Percentiles rank a stretch among this genome's conserved stretches.
Conservation (phyloP, 2,329 filamentous ascomycete species). For the Xylaria sp. region DNA sequence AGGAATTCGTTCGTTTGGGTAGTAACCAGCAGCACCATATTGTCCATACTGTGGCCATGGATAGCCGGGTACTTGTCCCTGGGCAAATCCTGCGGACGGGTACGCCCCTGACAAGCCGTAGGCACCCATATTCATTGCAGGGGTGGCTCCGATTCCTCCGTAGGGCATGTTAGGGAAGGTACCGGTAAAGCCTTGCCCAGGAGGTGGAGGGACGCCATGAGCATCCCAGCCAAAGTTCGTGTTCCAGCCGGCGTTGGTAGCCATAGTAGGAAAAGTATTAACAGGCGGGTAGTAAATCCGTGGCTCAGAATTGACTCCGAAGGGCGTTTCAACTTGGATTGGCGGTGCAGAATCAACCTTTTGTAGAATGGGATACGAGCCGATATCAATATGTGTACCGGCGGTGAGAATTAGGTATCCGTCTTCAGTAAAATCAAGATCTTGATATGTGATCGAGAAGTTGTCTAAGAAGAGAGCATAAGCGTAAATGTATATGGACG, state of each 20-base stretch:
- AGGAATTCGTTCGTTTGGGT: conserved; percentile 51
- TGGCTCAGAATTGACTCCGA: neutral
- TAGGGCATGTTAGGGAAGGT: conserved; percentile 11
- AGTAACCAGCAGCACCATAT: neutral
- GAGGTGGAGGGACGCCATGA: conserved; percentile 35
- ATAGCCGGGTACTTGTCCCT: conserved; percentile 10
- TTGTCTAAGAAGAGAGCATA: conserved; percentile 1
- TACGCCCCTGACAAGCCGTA: neutral
- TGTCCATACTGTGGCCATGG: conserved; percentile 15
- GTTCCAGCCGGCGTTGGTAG: conserved; percentile 41
- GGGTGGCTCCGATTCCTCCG: neutral
- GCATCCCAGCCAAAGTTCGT: conserved; percentile 43
- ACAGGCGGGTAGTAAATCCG: neutral
- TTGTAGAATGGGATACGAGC: conserved; percentile 14
- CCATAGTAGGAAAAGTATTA: conserved; percentile 33
- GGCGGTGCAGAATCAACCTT: neutral
- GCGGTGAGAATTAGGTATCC: conserved; percentile 20
- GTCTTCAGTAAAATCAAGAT: conserved; percentile 18
- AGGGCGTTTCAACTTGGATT: neutral
- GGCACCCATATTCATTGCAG: conserved; percentile 1
- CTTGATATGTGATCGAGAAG: neutral
- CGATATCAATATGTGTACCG: conserved; percentile 9
- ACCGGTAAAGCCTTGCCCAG: neutral
- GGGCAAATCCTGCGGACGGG: neutral
- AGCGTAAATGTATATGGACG: neutral